Evolutionary conservation across 2,329 filamentous ascomycete species (phyloP).

Genomic region (Trichoderma endophyticum): DNA sequence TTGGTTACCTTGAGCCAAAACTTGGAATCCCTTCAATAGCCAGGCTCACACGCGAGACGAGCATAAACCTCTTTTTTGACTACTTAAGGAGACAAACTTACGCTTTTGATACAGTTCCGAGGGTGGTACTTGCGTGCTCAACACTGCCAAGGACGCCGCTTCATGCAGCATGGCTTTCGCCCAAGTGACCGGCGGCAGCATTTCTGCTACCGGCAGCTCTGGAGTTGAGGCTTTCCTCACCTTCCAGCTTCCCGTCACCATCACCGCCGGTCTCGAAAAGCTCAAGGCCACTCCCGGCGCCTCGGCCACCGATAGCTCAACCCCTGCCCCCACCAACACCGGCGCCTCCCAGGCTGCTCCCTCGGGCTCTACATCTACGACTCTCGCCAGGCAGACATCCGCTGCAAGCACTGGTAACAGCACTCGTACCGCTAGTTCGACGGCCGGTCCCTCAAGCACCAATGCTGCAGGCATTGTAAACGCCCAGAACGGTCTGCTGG

Average conservation of each 20-base stretch:
- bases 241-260: constrained; percentile 31
- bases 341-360: constrained; percentile 13
- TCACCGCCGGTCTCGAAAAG: constrained; percentile 40
- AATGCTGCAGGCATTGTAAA: constrained; percentile 32
- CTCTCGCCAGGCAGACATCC: constrained; percentile 6
- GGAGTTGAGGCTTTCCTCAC: constrained; percentile 23
- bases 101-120: constrained; percentile 21
- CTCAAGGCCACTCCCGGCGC: constrained; percentile 24
- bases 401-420: background rate
- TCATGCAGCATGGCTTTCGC: constrained; percentile 24
- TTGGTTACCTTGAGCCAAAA: background rate
- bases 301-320: constrained; percentile 4
- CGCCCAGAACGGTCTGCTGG: constrained; percentile 36
- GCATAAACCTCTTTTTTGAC: background rate
- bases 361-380: background rate
- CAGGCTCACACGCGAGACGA: background rate
- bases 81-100: background rate
- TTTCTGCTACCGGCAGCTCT: background rate
- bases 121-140: constrained; percentile 27
- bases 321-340: constrained; percentile 22
- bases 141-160: constrained; percentile 25
- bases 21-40: background rate
- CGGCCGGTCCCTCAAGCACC: constrained; percentile 21
- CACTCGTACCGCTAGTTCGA: constrained; percentile 12
- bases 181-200: background rate